Base-by-base conservation (phyloP, 2,329 filamentous ascomycete genomes). In the Chrysoporthe puriensis region DNA sequence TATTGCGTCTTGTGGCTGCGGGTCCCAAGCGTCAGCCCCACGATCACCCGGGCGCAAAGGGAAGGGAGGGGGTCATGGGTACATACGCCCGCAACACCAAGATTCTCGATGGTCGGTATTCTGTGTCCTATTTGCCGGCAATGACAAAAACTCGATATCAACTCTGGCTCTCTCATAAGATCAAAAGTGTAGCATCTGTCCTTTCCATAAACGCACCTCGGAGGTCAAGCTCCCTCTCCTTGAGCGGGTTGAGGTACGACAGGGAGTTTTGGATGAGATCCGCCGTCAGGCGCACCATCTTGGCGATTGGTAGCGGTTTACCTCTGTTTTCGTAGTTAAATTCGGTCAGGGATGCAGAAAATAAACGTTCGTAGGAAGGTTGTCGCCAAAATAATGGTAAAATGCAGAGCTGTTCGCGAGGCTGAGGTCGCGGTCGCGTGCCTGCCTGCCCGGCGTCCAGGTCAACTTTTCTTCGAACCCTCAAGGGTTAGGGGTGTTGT, bases 141-240 rank as follows among this genome's bases (percentile, higher is more conserved):
- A 78, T 83, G 83, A 82, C 78, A 81, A 63, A 69, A 56, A 68
- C 83, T 85, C 85, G 88, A 82, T 91, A 94, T 96, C 90, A 96
- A 95, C 88, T 88, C 86, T 92, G 62, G 91, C 87, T 90, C 89
- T 80, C 59, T 50, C 40, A 62, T 79, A 78, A n/a, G 76, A 77
- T 74, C 76, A 77, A 76, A 89, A 88, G 89, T 94, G 92, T 92
- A 97, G 93, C 89, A 97, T 96, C 94, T 95, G 92, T 86, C 90
- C 93, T 93, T 93, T 91, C 91, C 88, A 48, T 61, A 82, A 82
- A 87, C 94, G 89, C 92, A 98, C 96, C 96, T 97, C 96, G 90
- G 76, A 99, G 93, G 86, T 98, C 94, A 80, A 99, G 89, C 88
- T 99, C 96, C 81, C 96, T 93, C 87, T 99, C 96, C 84, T 96